Base-by-base conservation (phyloP, 2,329 filamentous ascomycete species). In the Paraphaeosphaeria minitans region DNA sequence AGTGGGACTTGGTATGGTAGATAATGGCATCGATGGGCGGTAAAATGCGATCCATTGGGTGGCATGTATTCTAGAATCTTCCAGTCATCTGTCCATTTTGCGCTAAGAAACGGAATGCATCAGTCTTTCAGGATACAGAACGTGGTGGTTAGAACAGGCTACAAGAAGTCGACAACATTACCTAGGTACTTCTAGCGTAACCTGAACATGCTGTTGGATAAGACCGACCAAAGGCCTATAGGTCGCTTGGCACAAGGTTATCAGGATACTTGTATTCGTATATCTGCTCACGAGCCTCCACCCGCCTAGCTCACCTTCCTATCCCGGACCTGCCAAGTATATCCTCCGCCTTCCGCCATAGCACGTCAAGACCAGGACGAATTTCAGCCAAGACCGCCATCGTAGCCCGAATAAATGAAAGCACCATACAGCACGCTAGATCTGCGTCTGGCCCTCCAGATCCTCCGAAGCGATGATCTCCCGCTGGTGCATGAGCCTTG, bases 41-140 rank as follows among this genome's bases (percentile, higher is more conserved):
- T 62, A 68, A 61, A 71, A 67, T 66, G 68, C 66, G 67, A 71
- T 73, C 68, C 69, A 53, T 72, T 68, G 67, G 68, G 66, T 61
- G 66, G 69, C 68, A 67, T 74, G 71, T 74, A 74, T 70, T 74
- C 64, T 74, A 74, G 66, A 68, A 64, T 72, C 64, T 69, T 58
- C 67, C 64, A 69, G 68, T 64, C 65, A 60, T 58, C 10, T 55
- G 46, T 42, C 47, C 51, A 57, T 33, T 66, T 61, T 69, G 66
- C 66, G 64, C 64, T 68, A 72, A 67, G 69, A 73, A 71, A 71
- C 64, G 66, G 56, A 72, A 71, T 72, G 66, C 63, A 72, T 69
- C 58, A 63, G 65, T 68, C 70, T 21, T 42, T 19, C 31, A 39
- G 42, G 45, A 27, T 51, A 24, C 7, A 27, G 22, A 2, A 31